A percentile compares a stretch with the other conserved stretches of the same genome.
Evolutionary conservation across 2,329 filamentous ascomycete genomes (phyloP).

Genomic region (Seiridium cupressi): DNA sequence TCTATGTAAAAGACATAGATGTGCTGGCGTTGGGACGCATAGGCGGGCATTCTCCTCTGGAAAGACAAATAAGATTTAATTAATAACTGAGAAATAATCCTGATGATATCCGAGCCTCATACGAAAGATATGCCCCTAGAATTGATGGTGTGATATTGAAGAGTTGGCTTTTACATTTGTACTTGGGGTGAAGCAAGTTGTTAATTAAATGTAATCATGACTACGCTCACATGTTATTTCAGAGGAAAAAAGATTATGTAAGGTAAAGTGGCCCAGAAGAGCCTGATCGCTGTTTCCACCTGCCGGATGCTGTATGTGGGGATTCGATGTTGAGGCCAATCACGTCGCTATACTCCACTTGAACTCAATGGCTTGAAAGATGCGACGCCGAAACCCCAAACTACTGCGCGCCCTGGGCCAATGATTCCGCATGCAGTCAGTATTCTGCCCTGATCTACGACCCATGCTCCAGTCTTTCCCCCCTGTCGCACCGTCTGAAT

Average conservation of each 20-base stretch:
- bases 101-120: neutral
- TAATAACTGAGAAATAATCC: neutral
- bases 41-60: neutral
- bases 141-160: too few relatives aligned
- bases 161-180: too few relatives aligned
- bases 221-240: too few relatives aligned
- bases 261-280: too few relatives aligned
- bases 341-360: neutral
- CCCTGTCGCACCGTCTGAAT: neutral
- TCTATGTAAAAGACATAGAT: neutral
- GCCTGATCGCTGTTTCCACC: too few relatives aligned
- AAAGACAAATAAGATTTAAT: neutral
- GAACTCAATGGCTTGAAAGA: neutral
- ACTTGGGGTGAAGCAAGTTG: too few relatives aligned
- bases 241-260: too few relatives aligned
- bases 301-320: neutral
- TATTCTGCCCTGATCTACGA: neutral
- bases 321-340: neutral
- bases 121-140: too few relatives aligned
- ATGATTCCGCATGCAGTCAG: neutral
- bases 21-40: neutral
- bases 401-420: neutral
- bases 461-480: too few relatives aligned
- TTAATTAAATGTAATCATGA: too few relatives aligned
- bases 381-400: neutral